phyloP scores from a whole-genome alignment of 73 alveolate species.

The Stentor coeruleus region DNA sequence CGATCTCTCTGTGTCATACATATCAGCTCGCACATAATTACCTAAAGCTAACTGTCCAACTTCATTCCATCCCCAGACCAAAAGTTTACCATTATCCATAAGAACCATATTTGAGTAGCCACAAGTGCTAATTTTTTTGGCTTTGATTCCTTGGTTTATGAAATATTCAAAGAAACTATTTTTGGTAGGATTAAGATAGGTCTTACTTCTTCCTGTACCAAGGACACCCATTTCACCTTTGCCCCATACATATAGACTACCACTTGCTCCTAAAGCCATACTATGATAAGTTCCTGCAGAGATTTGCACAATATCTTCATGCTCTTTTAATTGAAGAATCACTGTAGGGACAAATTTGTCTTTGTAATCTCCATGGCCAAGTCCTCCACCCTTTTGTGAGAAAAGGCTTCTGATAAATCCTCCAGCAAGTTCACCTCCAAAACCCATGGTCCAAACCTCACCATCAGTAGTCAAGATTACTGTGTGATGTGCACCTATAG shows the following conservation, averaged over 20 bases:
- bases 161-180: slow-evolving; percentile 17
- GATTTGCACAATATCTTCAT: slow-evolving; percentile 35
- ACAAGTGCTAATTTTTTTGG: slow-evolving; percentile 44
- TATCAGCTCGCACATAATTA: slow-evolving; percentile 42
- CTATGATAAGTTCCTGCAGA: slow-evolving; percentile 59
- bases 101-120: slow-evolving; percentile 52
- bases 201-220: slow-evolving; percentile 52
- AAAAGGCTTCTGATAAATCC: slow-evolving; percentile 51
- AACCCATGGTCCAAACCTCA: slow-evolving; percentile 91
- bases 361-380: slow-evolving; percentile 86
- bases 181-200: slow-evolving; percentile 37
- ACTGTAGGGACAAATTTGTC: slow-evolving; percentile 73
- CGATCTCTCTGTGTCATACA: slow-evolving; percentile 43
- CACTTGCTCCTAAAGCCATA: slow-evolving; percentile 34
- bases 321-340: slow-evolving; percentile 54
- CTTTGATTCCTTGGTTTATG: slow-evolving; percentile 29
- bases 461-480: slow-evolving; percentile 85
- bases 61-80: slow-evolving; percentile 59
- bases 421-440: slow-evolving; percentile 73
- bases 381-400: slow-evolving; percentile 83
- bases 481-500: slow-evolving; percentile 83
- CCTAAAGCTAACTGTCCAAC: slow-evolving; percentile 71
- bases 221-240: slow-evolving; percentile 60
- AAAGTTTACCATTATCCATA: slow-evolving; percentile 52
- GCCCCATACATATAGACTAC: slow-evolving; percentile 59